phyloP scores from a whole-genome alignment of 2,329 filamentous ascomycete genomes.

The Fusarium longipes region DNA sequence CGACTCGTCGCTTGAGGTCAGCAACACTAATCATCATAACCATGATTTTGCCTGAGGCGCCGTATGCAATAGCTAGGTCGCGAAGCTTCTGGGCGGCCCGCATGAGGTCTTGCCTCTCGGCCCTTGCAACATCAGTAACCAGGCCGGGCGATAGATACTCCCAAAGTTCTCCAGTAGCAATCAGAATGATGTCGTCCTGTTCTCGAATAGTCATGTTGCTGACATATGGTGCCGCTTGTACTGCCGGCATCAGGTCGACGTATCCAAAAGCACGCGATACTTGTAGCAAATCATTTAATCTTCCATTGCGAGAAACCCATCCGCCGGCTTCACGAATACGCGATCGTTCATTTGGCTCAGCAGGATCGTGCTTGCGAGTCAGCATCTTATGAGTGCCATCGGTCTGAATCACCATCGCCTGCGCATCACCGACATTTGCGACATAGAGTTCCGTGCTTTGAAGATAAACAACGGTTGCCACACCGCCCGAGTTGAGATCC shows the following conservation, averaged over 20 bases:
- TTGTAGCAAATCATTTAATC: conserved; percentile 89
- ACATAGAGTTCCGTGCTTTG: conserved; percentile 91
- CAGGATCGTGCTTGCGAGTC: conserved; percentile 92
- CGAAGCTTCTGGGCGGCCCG: conserved; percentile 92
- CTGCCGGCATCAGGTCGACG: conserved; percentile 88
- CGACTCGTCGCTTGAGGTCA: conserved; percentile 84
- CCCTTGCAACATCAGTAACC: conserved; percentile 89
- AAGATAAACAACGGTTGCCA: conserved; percentile 91
- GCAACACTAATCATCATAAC: conserved; percentile 97
- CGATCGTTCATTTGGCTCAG: conserved; percentile 83
- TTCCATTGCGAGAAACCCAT: conserved; percentile 94
- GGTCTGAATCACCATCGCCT: conserved; percentile 93
- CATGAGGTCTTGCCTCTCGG: conserved; percentile 91
- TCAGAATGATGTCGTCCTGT: conserved; percentile 90
- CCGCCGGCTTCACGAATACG: conserved; percentile 94
- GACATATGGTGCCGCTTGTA: conserved; percentile 91
- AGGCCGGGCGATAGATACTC: conserved; percentile 91
- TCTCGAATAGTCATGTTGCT: conserved; percentile 82
- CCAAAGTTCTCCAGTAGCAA: conserved; percentile 95
- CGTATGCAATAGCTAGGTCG: conserved; percentile 95
- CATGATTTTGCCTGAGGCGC: conserved; percentile 95
- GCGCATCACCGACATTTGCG: conserved; percentile 94
- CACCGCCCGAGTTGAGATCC: conserved; percentile 88
- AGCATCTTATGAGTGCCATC: conserved; percentile 86
- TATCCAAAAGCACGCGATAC: conserved; percentile 97